Evolutionary conservation across 345 rosid species (phyloP), one percentile per base, ranked within the genome.

Genomic region (Eucalyptus urophylla): DNA sequence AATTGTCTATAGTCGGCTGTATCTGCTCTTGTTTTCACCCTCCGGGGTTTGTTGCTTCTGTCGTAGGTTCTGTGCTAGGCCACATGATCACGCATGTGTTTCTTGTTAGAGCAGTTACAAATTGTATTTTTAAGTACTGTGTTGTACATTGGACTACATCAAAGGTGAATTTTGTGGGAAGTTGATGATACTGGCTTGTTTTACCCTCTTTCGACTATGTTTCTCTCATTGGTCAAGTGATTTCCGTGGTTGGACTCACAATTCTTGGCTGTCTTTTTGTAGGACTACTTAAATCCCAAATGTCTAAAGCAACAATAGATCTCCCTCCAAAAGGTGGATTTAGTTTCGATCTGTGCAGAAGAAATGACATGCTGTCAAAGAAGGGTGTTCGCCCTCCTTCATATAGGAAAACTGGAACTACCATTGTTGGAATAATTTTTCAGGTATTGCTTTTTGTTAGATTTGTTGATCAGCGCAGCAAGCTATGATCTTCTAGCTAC

Each of bases 381-480:
- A 95, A 95, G 90, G 98, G 98, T 86, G 93, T 89, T 44, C 93
- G 91, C 53, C 93, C 93, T 53, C 99, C 99, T 1, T 93, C 97
- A 25, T 97, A 62, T 58, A 90, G 96, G 29, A 97, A 97, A 93
- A 97, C 99, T 0, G 99, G 99, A 87, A 97, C 99, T 27, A 97
- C 99, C 60, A 97, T 97, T 87, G 99, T 97, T 89, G 99, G 99
- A 51, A 89, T 97, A 86, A 91, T 96, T 88, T 97, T 94, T 87
- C 91, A 88, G 98, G 99, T 97, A 86, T 86, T 58, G 31, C 44
- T 49, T 37, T 72, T 5, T 37, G 5, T 72, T 72, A 72, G 45
- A 72, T 72, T 72, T 40, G 27, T 40, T 72, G 2, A 72, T 72
- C 27, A 72, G 45, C 25, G 6, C 14, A 37, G 83, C 43, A 47